Percentiles rank a stretch among this genome's conserved stretches.
Evolutionary conservation across 179 eudicot species (phyloP).

Genomic region (Silene noctiflora): DNA sequence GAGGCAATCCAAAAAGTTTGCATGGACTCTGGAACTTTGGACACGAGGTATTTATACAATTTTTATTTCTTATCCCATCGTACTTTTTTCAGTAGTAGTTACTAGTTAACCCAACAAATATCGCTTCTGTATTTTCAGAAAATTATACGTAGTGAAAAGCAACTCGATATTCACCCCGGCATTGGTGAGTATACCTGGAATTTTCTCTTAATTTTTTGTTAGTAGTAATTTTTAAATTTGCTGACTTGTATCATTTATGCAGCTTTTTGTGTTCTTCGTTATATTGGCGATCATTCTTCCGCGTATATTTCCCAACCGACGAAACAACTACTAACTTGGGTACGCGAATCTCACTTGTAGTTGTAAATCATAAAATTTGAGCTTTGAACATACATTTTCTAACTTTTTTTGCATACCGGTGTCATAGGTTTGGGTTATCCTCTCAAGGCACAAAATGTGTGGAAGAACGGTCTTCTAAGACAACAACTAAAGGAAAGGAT

Average conservation of each 20-base stretch:
- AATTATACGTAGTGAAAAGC: slow-evolving; percentile 46
- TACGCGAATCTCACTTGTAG: not conserved
- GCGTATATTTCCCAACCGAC: slow-evolving; percentile 26
- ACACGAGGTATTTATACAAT: slow-evolving; percentile 42
- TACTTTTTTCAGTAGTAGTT: not conserved
- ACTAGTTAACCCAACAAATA: not conserved
- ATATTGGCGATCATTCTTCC: slow-evolving; percentile 34
- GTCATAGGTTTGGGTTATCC: slow-evolving; percentile 1
- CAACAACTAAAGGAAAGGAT: not conserved
- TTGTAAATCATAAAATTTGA: not conserved
- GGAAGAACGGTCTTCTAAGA: not conserved
- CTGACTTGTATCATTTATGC: slow-evolving; percentile 14
- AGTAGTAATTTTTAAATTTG: not conserved
- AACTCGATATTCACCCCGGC: slow-evolving; percentile 39
- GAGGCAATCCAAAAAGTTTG: slow-evolving; percentile 64
- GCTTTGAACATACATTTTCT: not conserved
- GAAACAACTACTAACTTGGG: slow-evolving; percentile 18
- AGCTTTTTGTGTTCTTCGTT: slow-evolving; percentile 35
- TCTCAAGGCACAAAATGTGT: not conserved
- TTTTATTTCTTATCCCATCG: not conserved
- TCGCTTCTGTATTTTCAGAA: slow-evolving; percentile 36
- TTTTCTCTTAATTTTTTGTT: not conserved
- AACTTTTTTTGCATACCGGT: not conserved
- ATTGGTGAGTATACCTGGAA: slow-evolving; percentile 43
- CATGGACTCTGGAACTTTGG: slow-evolving; percentile 69